phyloP scores from a whole-genome alignment of 2,329 filamentous ascomycete species.

The Tympanopsis confertula region DNA sequence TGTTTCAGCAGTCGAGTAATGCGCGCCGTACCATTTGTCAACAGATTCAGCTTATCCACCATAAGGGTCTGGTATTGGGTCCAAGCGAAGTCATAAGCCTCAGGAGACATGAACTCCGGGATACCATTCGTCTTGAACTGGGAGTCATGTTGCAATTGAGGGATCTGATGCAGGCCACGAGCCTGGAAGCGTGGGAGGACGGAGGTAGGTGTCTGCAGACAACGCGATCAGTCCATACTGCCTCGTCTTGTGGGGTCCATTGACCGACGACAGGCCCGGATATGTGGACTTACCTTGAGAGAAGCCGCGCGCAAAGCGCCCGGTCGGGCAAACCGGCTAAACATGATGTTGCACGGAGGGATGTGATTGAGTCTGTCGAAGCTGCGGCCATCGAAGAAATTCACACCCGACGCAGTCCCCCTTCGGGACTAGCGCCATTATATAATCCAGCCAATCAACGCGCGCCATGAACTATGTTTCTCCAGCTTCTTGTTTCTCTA shows the following conservation, averaged over 20 bases:
- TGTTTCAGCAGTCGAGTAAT: background rate
- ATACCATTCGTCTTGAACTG: conserved; percentile 19
- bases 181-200: background rate
- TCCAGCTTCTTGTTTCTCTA: no score
- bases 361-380: background rate
- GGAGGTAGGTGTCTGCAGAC: background rate
- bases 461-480: no score
- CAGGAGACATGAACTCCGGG: conserved; percentile 35
- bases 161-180: background rate
- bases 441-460: no score
- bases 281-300: background rate
- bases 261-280: background rate
- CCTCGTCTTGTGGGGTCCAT: no score
- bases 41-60: conserved; percentile 42
- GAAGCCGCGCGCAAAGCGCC: background rate
- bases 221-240: background rate
- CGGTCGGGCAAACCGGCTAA: background rate
- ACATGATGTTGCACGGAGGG: background rate
- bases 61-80: conserved; percentile 45
- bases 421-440: no score
- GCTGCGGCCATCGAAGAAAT: no score
- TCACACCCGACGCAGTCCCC: no score
- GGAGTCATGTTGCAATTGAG: background rate
- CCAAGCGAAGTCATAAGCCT: conserved; percentile 45
- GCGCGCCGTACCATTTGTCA: conserved; percentile 35